These are phyloP conservation scores for Chenopodium quinoa DNA, from an alignment of 148 eudicot genomes.

Conservation along the genomic window DNA sequence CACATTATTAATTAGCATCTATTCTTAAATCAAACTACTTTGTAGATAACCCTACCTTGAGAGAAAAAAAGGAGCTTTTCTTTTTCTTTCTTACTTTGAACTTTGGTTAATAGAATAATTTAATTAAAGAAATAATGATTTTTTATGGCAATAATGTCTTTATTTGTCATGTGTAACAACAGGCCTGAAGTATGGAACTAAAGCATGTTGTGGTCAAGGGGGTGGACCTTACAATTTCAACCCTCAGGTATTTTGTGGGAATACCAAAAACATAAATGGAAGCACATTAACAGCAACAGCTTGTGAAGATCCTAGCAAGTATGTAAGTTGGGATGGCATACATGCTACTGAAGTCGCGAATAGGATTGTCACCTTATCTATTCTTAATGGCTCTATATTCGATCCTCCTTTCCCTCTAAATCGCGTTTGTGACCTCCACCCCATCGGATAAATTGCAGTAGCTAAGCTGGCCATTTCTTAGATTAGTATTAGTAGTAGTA, in stretches of 20 bases:
- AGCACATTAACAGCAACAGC: constrained; percentile 53
- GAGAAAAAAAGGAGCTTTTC: not conserved
- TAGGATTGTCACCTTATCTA: constrained; percentile 49
- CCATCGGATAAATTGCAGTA: constrained; percentile 27
- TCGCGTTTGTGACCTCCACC: constrained; percentile 52
- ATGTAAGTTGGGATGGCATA: constrained; percentile 87
- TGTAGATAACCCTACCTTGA: not conserved
- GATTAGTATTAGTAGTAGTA: not conserved
- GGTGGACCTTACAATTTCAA: constrained; percentile 68
- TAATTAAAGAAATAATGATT: not conserved
- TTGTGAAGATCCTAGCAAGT: constrained; percentile 64
- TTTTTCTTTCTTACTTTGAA: not conserved
- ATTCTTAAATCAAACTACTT: not conserved
- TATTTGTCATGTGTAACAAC: constrained; percentile 19
- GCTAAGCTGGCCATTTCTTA: not conserved
- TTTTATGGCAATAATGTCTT: not conserved
- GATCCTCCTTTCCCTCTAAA: constrained; percentile 70
- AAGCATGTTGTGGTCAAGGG: constrained; percentile 88
- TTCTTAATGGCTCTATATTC: constrained; percentile 62
- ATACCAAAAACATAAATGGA: constrained; percentile 52
- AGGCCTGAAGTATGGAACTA: constrained; percentile 75
- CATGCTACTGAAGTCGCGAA: constrained; percentile 87
- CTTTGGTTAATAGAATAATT: not conserved
- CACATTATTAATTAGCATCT: not conserved
- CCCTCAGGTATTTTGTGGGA: constrained; percentile 73